Evolutionary conservation across 2,329 filamentous ascomycete genomes (phyloP).

Genomic region (Chaetomiaceae sp.): DNA sequence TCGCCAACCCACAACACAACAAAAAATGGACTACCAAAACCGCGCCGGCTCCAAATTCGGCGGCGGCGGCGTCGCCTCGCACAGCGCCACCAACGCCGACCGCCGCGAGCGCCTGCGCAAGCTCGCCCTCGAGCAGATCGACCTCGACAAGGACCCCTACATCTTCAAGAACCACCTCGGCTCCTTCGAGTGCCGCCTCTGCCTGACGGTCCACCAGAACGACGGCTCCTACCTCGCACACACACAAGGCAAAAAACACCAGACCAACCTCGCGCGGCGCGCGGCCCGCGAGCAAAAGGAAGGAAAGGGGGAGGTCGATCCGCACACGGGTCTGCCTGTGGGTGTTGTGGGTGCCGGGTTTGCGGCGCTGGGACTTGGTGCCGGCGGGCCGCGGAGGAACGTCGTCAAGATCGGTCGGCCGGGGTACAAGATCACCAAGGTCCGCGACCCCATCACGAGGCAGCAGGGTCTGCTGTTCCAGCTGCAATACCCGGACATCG

Average conservation of each 20-base stretch:
- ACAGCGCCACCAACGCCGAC: constrained; percentile 91
- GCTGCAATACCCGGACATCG: constrained; percentile 90
- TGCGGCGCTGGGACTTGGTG: constrained; percentile 49
- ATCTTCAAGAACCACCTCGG: constrained; percentile 99
- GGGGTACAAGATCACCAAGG: constrained; percentile 97
- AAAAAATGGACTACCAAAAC: constrained; percentile 78
- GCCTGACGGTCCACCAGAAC: constrained; percentile 96
- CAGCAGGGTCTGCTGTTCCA: constrained; percentile 95
- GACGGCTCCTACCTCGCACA: constrained; percentile 98
- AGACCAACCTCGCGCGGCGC: constrained; percentile 93
- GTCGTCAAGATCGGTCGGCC: constrained; percentile 92
- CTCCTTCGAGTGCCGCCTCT: constrained; percentile 95
- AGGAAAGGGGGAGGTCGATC: constrained; percentile 66
- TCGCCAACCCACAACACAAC: no score
- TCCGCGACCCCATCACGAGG: constrained; percentile 78
- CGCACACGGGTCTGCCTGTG: constrained; percentile 64
- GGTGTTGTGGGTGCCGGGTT: constrained; percentile 72
- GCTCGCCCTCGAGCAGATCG: constrained; percentile 96
- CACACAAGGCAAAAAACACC: constrained; percentile 97
- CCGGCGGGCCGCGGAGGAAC: constrained; percentile 64
- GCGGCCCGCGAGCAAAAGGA: constrained; percentile 95
- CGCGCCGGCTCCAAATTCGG: constrained; percentile 97
- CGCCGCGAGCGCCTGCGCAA: constrained; percentile 95
- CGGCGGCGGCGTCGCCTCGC: constrained; percentile 91
- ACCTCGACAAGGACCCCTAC: constrained; percentile 98